phyloP scores from a whole-genome alignment of 345 rosid genomes.

The Isatis tinctoria region DNA sequence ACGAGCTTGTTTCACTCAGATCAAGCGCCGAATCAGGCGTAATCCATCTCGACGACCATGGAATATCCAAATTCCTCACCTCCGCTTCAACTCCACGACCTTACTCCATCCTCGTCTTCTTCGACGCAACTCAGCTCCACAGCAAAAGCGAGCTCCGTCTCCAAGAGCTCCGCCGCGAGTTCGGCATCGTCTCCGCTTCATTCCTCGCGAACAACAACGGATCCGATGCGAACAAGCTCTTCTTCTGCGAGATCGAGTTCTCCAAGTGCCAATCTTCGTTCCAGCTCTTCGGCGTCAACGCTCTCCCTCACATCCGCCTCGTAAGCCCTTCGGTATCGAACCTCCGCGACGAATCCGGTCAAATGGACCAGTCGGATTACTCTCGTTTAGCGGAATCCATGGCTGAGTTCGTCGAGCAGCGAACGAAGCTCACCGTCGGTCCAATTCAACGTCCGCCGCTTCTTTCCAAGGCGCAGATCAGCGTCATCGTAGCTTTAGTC shows the following conservation, averaged over 20 bases:
- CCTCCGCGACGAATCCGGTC: constrained; percentile 59
- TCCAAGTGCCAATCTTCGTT: constrained; percentile 62
- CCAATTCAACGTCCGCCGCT: constrained; percentile 69
- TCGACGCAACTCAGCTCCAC: constrained; percentile 68
- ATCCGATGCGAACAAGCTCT: constrained; percentile 48
- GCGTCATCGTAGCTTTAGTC: constrained; percentile 27
- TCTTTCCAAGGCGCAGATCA: constrained; percentile 46
- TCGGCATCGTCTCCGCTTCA: constrained; percentile 64
- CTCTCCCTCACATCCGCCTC: constrained; percentile 91
- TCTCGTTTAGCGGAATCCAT: constrained; percentile 78
- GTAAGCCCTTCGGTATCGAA: constrained; percentile 46
- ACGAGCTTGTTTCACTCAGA: constrained; percentile 64
- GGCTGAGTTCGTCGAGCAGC: constrained; percentile 63
- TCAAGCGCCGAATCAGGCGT: constrained; percentile 59
- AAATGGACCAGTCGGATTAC: constrained; percentile 70
- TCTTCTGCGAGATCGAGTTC: constrained; percentile 85
- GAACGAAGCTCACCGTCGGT: constrained; percentile 61
- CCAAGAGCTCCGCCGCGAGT: constrained; percentile 57
- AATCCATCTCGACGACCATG: constrained; percentile 75
- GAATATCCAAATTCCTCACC: constrained; percentile 69
- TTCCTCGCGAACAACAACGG: constrained; percentile 64
- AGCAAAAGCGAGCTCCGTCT: constrained; percentile 73
- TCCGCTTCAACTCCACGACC: constrained; percentile 68
- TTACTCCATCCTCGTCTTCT: constrained; percentile 74
- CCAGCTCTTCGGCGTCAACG: constrained; percentile 69